Conservation (phyloP, 2,329 filamentous ascomycete species). For the Scorias spongiosa region DNA sequence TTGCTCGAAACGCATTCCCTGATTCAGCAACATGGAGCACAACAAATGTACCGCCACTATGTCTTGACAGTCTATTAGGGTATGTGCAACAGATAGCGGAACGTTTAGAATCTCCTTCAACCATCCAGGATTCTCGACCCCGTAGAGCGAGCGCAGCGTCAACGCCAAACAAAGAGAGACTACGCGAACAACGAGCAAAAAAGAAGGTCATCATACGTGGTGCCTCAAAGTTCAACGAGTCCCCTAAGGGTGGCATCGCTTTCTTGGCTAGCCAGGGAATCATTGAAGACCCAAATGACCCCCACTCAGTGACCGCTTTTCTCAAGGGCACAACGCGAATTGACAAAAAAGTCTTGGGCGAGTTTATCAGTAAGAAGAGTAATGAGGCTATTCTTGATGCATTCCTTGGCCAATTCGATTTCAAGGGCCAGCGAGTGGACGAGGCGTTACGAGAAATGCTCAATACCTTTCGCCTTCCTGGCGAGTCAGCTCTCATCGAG, state of each 20-base stretch:
- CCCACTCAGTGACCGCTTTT: constrained; percentile 69
- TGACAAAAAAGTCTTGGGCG: constrained; percentile 80
- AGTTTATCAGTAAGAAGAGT: constrained; percentile 80
- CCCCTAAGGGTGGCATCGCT: constrained; percentile 73
- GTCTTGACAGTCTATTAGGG: constrained; percentile 76
- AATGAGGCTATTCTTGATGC: constrained; percentile 74
- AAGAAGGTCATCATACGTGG: constrained; percentile 86
- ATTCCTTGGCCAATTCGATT: constrained; percentile 80
- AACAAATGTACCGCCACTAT: constrained; percentile 89
- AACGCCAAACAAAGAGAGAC: constrained; percentile 46
- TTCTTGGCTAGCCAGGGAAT: constrained; percentile 77
- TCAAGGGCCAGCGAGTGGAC: constrained; percentile 70
- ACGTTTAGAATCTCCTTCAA: constrained; percentile 57
- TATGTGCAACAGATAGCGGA: constrained; percentile 89
- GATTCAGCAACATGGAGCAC: constrained; percentile 98
- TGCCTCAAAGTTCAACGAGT: constrained; percentile 86
- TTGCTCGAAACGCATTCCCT: constrained; percentile 87
- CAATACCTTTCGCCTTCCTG: constrained; percentile 82
- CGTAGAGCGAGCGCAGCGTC: constrained; percentile 19
- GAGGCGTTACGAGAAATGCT: constrained; percentile 79
- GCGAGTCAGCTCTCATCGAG: constrained; percentile 85
- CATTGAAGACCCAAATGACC: constrained; percentile 59
- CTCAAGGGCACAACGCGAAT: constrained; percentile 74
- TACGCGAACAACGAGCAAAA: constrained; percentile 58
- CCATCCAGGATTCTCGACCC: constrained; percentile 26